Evolutionary conservation across 2,329 filamentous ascomycete genomes (phyloP).

Genomic region (Cryphonectria japonica): DNA sequence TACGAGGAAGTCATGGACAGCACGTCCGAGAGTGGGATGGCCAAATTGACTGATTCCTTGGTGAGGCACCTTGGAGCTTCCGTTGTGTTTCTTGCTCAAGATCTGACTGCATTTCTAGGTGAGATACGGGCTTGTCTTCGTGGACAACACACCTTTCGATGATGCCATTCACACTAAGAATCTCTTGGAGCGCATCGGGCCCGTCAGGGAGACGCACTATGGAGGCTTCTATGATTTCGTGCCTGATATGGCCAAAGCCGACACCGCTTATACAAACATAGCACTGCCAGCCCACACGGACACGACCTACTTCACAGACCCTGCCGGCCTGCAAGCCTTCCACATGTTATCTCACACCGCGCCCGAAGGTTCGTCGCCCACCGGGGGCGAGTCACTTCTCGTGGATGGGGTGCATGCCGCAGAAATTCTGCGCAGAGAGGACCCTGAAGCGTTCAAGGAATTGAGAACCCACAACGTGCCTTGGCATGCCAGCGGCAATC

Average conservation of each 20-base stretch:
- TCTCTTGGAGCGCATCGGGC: constrained; percentile 81
- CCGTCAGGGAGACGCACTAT: constrained; percentile 90
- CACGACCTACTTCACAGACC: constrained; percentile 94
- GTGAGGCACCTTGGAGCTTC: constrained; percentile 44
- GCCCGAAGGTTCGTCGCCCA: constrained; percentile 31
- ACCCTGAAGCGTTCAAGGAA: constrained; percentile 58
- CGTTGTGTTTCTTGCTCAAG: neutral
- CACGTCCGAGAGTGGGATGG: constrained; percentile 56
- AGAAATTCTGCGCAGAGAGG: constrained; percentile 56
- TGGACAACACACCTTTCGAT: constrained; percentile 67
- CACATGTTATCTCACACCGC: constrained; percentile 81
- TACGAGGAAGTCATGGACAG: constrained; percentile 64
- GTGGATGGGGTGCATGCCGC: constrained; percentile 86
- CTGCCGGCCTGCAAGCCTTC: constrained; percentile 88
- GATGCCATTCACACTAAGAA: constrained; percentile 71
- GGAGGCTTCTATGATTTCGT: constrained; percentile 82
- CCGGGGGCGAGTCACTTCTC: constrained; percentile 78
- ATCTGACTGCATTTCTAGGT: constrained; percentile 49
- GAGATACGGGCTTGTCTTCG: constrained; percentile 75
- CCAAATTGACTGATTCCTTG: constrained; percentile 66
- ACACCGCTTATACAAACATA: constrained; percentile 89
- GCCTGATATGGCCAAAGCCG: constrained; percentile 82
- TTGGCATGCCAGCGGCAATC: constrained; percentile 88
- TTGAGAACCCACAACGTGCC: constrained; percentile 64
- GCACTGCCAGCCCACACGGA: constrained; percentile 87